phyloP scores from a whole-genome alignment of 1,139 yeast species.

The Pichia terricola region DNA sequence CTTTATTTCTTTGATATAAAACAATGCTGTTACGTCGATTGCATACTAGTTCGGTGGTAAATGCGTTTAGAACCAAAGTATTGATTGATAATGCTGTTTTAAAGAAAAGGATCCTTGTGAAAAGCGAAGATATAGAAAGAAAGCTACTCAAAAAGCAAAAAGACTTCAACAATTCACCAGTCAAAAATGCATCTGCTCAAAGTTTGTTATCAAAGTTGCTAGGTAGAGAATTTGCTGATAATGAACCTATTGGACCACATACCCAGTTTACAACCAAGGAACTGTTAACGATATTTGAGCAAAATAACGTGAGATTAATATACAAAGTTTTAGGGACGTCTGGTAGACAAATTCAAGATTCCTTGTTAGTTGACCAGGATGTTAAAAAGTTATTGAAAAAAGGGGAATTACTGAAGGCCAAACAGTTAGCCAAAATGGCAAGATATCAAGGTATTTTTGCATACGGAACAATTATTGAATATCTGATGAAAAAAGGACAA shows the following conservation, averaged over 20 bases:
- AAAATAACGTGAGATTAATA: constrained; percentile 35
- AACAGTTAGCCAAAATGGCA: constrained; percentile 42
- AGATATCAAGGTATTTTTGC: constrained; percentile 44
- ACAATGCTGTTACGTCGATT: too few species aligned
- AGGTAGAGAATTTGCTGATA: constrained; percentile 13
- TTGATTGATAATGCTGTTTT: neutral
- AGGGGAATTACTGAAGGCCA: constrained; percentile 44
- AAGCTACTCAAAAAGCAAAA: constrained; percentile 10
- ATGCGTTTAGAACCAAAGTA: too few species aligned
- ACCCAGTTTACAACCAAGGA: constrained; percentile 22
- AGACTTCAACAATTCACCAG: constrained; percentile 17
- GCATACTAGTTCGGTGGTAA: too few species aligned
- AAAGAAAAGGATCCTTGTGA: too few species aligned
- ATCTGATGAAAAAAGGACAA: constrained; percentile 33
- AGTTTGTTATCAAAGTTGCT: constrained; percentile 15
- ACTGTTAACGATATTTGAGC: constrained; percentile 23
- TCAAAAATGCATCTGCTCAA: constrained; percentile 21
- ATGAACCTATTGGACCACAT: constrained; percentile 18
- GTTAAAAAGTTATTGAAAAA: constrained; percentile 40
- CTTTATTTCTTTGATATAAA: too few species aligned
- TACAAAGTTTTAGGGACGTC: constrained; percentile 49
- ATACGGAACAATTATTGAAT: constrained; percentile 48
- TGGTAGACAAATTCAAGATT: constrained; percentile 46
- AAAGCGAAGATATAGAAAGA: constrained; percentile 5
- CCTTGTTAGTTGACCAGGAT: constrained; percentile 44